Conservation (phyloP, 73 alveolate species). For the Symbiodinium natans region DNA sequence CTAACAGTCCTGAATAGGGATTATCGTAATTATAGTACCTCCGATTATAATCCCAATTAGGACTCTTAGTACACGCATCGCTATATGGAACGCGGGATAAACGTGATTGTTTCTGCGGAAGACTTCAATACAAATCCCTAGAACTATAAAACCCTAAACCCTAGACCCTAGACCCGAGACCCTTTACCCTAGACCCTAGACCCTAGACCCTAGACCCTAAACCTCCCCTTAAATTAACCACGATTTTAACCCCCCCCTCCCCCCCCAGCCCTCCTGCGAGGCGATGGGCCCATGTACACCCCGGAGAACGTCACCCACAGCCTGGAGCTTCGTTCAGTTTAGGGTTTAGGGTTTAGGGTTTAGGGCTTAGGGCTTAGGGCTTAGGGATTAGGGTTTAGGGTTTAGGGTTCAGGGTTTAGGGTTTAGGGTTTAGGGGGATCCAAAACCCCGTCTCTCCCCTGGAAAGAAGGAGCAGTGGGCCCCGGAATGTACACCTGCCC, state of each 20-base stretch:
- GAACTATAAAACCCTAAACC: not conserved
- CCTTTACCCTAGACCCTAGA: too few relatives aligned
- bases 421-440: too few relatives aligned
- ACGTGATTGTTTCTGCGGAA: too few relatives aligned
- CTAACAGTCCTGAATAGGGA: not conserved
- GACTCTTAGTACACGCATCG: too few relatives aligned
- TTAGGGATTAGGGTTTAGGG: not conserved
- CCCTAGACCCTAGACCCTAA: too few relatives aligned
- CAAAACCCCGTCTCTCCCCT: not conserved
- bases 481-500: not conserved
- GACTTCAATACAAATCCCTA: too few relatives aligned
- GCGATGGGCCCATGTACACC: not conserved
- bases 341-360: too few relatives aligned
- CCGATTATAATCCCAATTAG: not conserved
- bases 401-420: not conserved
- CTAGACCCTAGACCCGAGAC: not conserved
- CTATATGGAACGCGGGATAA: too few relatives aligned
- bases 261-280: too few relatives aligned
- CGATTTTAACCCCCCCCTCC: too few relatives aligned
- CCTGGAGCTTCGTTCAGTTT: not conserved
- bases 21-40: not conserved
- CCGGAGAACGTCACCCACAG: not conserved
- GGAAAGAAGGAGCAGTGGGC: not conserved
- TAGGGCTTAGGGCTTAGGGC: not conserved
- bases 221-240: too few relatives aligned